Evolutionary conservation across 441 rosid genomes (phyloP), one percentile per base, ranked within the genome.

Genomic region (Eutrema salsugineum): DNA sequence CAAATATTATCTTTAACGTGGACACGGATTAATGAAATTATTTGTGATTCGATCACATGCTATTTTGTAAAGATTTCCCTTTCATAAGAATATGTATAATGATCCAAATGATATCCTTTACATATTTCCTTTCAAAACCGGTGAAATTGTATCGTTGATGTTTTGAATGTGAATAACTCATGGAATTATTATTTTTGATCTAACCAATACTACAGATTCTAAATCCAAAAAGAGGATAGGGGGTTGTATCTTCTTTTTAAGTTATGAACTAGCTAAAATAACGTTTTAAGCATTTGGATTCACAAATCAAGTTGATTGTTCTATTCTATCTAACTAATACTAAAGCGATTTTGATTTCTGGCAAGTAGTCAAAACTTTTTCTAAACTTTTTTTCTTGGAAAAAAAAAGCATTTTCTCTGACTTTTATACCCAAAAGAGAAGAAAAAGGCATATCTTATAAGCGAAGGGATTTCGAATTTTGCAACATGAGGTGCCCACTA

Each of bases 371-470:
- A 38, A 65, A 55, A 35, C 4, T 20, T 48, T 59, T 44, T 33
- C 30, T 9, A 16, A 10, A 43, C 43, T 55, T 63, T 53, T 28
- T 28, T 17, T 27, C 24, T 49, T 1, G 16, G 27, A 47, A 36
- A 3, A 10, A 16, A 2, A 42, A 54, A 38, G 19, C 8, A 63
- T 11, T 11, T n/a, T 14, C 2, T 38, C 54, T 27, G 11, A 68
- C 65, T 62, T 68, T 68, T 24, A 54, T 46, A 68, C 57, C 53
- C 38, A 54, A 75, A 68, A 63, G 66, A 38, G 46, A 69, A 38
- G 54, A 68, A 53, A 75, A 62, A 30, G n/a, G 46, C 75, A 75
- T 75, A 75, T 63, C 75, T 75, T 75, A 75, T 63, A 63, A 56
- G 36, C 17, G 61, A 75, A 75, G 75, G 46, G 75, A 62, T 30